These are phyloP conservation scores for Ganoderma multipileum DNA, from an alignment of 1,284 basidiomycete species.

Conservation along the genomic window DNA sequence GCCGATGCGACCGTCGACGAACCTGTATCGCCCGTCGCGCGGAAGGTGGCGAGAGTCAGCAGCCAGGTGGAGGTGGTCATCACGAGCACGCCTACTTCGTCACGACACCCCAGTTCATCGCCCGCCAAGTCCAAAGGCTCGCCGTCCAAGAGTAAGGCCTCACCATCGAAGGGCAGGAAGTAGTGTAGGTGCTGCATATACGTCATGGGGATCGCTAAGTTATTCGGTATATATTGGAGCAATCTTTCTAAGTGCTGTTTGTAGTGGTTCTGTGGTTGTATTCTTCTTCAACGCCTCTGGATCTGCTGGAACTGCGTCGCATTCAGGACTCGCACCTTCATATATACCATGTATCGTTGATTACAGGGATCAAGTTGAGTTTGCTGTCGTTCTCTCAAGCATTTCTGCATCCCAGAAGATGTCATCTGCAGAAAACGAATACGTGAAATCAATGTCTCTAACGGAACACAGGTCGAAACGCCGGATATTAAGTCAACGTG, in stretches of 20 bases:
- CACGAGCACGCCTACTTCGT: conserved; percentile 7
- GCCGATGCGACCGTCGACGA: neutral
- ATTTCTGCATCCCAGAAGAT: neutral
- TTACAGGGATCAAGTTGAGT: neutral
- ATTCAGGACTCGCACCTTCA: neutral
- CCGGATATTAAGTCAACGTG: too few species aligned
- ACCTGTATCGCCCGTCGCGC: conserved; percentile 13
- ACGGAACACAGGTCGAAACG: neutral
- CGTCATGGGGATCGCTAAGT: conserved; percentile 9
- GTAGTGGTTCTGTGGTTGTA: neutral
- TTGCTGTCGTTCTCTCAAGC: neutral
- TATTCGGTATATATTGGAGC: conserved; percentile 8
- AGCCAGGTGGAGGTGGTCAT: conserved; percentile 22
- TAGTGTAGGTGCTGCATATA: neutral
- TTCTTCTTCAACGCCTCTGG: neutral
- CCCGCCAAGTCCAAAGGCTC: neutral
- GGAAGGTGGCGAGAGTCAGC: conserved; percentile 16
- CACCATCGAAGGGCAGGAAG: neutral
- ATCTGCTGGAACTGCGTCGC: neutral
- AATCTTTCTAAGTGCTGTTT: neutral
- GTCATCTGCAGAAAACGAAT: neutral
- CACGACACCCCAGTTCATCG: conserved; percentile 5
- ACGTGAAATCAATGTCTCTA: neutral
- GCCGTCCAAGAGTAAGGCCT: neutral
- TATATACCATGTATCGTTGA: neutral